These are phyloP conservation scores for Comarum palustre DNA, from an alignment of 306 rosid genomes.

Conservation along the genomic window DNA sequence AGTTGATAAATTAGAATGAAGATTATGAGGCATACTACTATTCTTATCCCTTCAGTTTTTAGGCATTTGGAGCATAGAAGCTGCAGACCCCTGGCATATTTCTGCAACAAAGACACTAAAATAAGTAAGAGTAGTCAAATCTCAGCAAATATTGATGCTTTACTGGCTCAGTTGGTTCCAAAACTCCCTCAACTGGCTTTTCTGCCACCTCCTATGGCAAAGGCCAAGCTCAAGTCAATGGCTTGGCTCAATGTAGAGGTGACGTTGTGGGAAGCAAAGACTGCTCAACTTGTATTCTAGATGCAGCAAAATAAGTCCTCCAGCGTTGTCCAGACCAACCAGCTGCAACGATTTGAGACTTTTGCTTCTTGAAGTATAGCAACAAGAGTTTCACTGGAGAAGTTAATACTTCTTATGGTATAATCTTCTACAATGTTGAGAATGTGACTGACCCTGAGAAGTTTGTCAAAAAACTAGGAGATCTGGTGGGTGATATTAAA, in stretches of 20 bases:
- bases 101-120: conserved; percentile 44
- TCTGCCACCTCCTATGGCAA: conserved; percentile 35
- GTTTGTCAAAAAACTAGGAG: conserved; percentile 45
- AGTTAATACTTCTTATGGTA: conserved; percentile 53
- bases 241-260: conserved; percentile 62
- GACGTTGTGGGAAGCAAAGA: conserved; percentile 55
- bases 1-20: not conserved
- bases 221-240: conserved; percentile 43
- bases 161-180: conserved; percentile 43
- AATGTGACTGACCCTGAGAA: conserved; percentile 53
- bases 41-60: conserved; percentile 36
- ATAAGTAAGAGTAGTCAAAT: conserved; percentile 31
- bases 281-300: conserved; percentile 53
- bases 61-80: conserved; percentile 35
- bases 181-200: conserved; percentile 45
- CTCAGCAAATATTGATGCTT: conserved; percentile 41
- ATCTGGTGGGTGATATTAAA: conserved; percentile 35
- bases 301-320: conserved; percentile 49
- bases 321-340: conserved; percentile 45
- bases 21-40: conserved; percentile 21
- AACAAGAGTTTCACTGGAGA: conserved; percentile 42
- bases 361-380: conserved; percentile 49
- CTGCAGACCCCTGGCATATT: conserved; percentile 47
- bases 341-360: conserved; percentile 65
- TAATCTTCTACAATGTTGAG: conserved; percentile 41